Base-by-base conservation (phyloP, 441 rosid species). In the Gossypium lobatum region DNA sequence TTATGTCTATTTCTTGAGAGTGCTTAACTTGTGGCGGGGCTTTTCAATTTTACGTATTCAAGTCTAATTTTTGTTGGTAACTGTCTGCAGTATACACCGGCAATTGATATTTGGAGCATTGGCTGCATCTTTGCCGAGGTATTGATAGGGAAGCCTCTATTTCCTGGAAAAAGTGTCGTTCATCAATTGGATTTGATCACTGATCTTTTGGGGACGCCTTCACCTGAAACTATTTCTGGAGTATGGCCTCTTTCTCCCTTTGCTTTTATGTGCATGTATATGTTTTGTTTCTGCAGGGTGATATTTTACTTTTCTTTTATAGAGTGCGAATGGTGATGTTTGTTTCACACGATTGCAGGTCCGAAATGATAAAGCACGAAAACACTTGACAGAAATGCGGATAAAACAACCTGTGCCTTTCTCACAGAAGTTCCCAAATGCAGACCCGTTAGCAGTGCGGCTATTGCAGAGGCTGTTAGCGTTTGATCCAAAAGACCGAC, bases 91-190 rank as follows among this genome's bases (percentile, higher is more conserved):
- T 96, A 96, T 78, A 96, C 99, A n/a, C 99, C 96, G 18, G 99
- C 99, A 10, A 93, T 96, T 75, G 98, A 96, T 82, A 83, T 96
- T 76, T 96, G 99, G 98, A 87, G 99, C 80, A 87, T 88, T 48
- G 97, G 99, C 67, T 96, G 99, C 92, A 96, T 96, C 74, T 93
- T 96, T 75, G 98, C 99, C 4, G 99, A 96, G 83, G 88, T 93
- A 1, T 87, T 96, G 82, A 83, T 87, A 1, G 97, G 99, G 82
- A 95, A 93, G 88, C 99, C 99, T 21, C 80, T 96, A 80, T 93
- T 93, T 81, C 98, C 98, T 71, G 99, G 98, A 74, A 96, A 93
- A 85, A 31, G 37, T 31, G 37, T 31, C 7, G 6, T 31, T 31
- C 37, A 31, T 31, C 37, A 31, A 31, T 31, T 31, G 37, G 37